Evolutionary conservation across 345 rosid species (phyloP).

Genomic region (Pelargonium nanum): DNA sequence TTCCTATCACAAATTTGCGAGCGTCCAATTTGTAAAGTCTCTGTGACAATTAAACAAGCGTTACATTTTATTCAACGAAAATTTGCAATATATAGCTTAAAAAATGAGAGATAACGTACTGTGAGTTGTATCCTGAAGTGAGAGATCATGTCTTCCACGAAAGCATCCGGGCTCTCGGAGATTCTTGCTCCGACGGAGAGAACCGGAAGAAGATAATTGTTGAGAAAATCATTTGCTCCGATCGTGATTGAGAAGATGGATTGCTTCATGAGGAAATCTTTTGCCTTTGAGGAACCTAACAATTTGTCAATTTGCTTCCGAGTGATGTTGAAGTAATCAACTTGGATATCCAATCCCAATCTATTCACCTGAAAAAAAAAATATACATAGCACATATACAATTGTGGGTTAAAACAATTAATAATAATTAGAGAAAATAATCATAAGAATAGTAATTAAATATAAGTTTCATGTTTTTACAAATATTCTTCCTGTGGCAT

Average conservation of each 20-base stretch:
- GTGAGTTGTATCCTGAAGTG: slow-evolving; percentile 56
- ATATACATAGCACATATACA: neutral
- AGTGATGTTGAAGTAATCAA: slow-evolving; percentile 64
- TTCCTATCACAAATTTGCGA: slow-evolving; percentile 74
- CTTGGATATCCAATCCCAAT: slow-evolving; percentile 76
- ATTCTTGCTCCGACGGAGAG: slow-evolving; percentile 66
- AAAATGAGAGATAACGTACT: slow-evolving; percentile 17
- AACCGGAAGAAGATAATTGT: slow-evolving; percentile 80
- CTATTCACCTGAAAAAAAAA: slow-evolving; percentile 52
- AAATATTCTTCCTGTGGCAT: slow-evolving; percentile 88
- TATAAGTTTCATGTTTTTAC: slow-evolving; percentile 19
- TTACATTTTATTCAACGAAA: neutral
- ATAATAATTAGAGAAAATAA: neutral
- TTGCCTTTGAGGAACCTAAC: slow-evolving; percentile 59
- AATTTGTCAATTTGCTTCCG: slow-evolving; percentile 57
- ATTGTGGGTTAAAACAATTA: neutral
- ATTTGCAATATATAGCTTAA: neutral
- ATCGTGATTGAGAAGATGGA: slow-evolving; percentile 69
- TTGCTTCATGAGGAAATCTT: slow-evolving; percentile 36
- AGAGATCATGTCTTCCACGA: slow-evolving; percentile 58
- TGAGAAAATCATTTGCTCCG: slow-evolving; percentile 87
- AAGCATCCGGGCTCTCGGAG: slow-evolving; percentile 53
- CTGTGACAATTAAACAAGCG: slow-evolving; percentile 27
- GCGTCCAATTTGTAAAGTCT: slow-evolving; percentile 72
- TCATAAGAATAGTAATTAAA: neutral